These are phyloP conservation scores for Dissoconium aciculare DNA, from an alignment of 2,329 filamentous ascomycete genomes.

Conservation along the genomic window DNA sequence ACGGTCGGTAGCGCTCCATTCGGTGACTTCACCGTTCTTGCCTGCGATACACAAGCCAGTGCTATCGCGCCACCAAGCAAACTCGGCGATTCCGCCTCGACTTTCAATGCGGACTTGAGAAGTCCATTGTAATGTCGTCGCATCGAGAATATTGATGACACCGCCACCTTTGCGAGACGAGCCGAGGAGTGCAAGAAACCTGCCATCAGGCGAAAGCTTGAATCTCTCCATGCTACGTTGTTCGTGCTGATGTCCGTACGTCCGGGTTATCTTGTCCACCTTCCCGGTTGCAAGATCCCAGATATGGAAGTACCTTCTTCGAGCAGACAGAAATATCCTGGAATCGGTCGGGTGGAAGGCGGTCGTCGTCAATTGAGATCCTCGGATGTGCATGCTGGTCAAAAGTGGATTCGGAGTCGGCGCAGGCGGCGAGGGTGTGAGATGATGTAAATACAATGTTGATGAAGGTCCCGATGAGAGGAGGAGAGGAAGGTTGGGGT, in stretches of 20 bases:
- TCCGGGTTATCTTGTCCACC: slow-evolving; percentile 65
- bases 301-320: slow-evolving; percentile 80
- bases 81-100: slow-evolving; percentile 71
- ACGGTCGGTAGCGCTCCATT: slow-evolving; percentile 59
- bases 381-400: slow-evolving; percentile 74
- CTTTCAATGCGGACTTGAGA: slow-evolving; percentile 70
- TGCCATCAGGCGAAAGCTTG: slow-evolving; percentile 71
- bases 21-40: slow-evolving; percentile 76
- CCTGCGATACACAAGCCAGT: slow-evolving; percentile 69
- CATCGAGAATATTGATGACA: slow-evolving; percentile 70
- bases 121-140: slow-evolving; percentile 72
- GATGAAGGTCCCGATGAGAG: slow-evolving; percentile 78
- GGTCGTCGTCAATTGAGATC: slow-evolving; percentile 70
- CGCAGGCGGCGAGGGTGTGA: slow-evolving; percentile 55
- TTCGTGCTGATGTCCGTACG: slow-evolving; percentile 62
- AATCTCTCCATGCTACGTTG: slow-evolving; percentile 87
- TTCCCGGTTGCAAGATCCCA: slow-evolving; percentile 76
- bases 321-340: slow-evolving; percentile 75
- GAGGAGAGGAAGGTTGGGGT: slow-evolving; percentile 74
- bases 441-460: slow-evolving; percentile 76
- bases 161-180: slow-evolving; percentile 74
- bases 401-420: slow-evolving; percentile 72
- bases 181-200: slow-evolving; percentile 70
- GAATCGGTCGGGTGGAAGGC: slow-evolving; percentile 58
- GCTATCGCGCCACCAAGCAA: slow-evolving; percentile 81